These are phyloP conservation scores for Geranomyces michiganensis DNA, from an alignment of 192 early-diverging fungal genomes.

Conservation along the genomic window DNA sequence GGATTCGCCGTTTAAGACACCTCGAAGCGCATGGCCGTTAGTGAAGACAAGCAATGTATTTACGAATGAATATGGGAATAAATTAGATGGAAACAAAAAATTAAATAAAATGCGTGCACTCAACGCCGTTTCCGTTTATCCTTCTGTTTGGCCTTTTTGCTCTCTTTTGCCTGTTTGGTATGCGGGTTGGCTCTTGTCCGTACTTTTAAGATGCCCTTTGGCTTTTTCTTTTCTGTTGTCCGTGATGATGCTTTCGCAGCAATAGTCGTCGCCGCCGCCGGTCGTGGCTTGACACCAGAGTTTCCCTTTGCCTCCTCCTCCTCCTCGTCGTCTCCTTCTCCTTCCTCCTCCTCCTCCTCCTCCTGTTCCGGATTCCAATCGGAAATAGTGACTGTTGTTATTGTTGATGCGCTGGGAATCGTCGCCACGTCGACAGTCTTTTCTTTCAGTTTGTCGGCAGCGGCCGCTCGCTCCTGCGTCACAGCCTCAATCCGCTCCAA, in stretches of 20 bases:
- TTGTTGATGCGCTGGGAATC: conserved; percentile 2
- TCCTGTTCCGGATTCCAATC: conserved; percentile 32
- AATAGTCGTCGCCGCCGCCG: neutral
- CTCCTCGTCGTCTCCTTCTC: conserved; percentile 1
- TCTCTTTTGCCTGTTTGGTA: conserved; percentile 12
- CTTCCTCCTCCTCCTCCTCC: conserved; percentile 23
- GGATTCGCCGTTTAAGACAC: neutral
- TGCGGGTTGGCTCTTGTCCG: conserved; percentile 20
- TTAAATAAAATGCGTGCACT: no score
- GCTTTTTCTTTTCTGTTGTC: neutral
- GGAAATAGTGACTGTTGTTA: conserved; percentile 43
- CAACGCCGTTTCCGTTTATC: conserved; percentile 9
- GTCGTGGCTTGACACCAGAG: neutral
- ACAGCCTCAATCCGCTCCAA: conserved; percentile 33
- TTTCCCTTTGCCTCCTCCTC: no score
- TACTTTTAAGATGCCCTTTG: conserved; percentile 3
- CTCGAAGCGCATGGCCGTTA: no score
- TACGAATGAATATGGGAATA: no score
- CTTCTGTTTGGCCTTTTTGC: neutral
- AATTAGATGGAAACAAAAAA: no score
- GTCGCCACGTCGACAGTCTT: conserved; percentile 12
- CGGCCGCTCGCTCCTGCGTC: neutral
- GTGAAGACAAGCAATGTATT: no score
- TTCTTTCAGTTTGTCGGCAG: conserved; percentile 1
- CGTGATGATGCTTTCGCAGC: no score